Percentiles rank a stretch among this genome's conserved stretches.
These are phyloP conservation scores for Orychophragmus violaceus DNA, from an alignment of 345 rosid genomes.

Conservation along the genomic window DNA sequence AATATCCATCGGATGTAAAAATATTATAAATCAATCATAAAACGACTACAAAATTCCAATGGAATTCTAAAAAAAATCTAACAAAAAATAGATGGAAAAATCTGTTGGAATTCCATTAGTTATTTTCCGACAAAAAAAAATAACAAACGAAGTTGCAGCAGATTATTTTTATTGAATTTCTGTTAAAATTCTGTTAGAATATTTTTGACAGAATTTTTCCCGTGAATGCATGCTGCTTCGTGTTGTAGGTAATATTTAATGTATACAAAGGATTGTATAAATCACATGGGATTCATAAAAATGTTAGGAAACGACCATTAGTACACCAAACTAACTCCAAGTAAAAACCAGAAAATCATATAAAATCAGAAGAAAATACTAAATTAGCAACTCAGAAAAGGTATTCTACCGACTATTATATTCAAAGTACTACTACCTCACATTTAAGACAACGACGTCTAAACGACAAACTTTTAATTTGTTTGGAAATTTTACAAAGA, in stretches of 20 bases:
- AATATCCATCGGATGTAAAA: too few species aligned
- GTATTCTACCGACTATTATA: background rate
- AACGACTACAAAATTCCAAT: too few species aligned
- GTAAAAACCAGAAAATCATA: background rate
- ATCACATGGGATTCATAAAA: background rate
- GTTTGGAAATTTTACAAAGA: too few species aligned
- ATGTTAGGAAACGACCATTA: background rate
- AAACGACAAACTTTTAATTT: conserved; percentile 2
- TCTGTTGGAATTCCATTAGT: too few species aligned
- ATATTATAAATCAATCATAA: too few species aligned
- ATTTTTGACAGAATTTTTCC: too few species aligned
- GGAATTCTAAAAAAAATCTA: background rate
- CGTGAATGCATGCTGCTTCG: conserved; percentile 2
- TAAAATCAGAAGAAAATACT: background rate
- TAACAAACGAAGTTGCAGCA: too few species aligned
- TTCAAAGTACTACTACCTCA: background rate
- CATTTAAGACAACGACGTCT: conserved; percentile 12
- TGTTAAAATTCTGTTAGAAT: too few species aligned
- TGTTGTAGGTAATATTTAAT: background rate
- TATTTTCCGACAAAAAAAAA: too few species aligned
- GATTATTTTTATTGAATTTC: too few species aligned
- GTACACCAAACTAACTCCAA: background rate
- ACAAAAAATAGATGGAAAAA: background rate
- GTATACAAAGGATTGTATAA: background rate
- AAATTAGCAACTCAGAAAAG: background rate